Evolutionary conservation across 208 protist genomes (phyloP).

Genomic region (Tritrichomonas musculus): DNA sequence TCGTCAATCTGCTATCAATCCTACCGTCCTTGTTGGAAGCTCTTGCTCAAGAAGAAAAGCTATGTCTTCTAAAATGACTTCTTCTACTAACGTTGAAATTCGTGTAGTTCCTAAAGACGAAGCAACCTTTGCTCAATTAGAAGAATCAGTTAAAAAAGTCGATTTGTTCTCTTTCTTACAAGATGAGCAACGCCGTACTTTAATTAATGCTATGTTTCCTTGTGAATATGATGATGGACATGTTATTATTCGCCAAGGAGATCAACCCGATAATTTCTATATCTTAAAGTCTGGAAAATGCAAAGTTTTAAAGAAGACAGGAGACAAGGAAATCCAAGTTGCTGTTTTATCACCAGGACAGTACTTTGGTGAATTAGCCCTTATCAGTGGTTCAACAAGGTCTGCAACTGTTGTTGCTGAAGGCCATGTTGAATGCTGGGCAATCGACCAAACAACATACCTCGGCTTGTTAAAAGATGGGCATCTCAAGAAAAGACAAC

Average conservation of each 20-base stretch:
- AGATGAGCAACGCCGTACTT: neutral
- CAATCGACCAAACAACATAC: slow-evolving; percentile 23
- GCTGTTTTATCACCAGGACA: slow-evolving; percentile 19
- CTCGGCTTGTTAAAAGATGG: neutral
- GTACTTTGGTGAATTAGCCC: slow-evolving; percentile 49
- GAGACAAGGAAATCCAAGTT: neutral
- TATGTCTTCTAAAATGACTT: neutral
- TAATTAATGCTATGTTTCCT: neutral
- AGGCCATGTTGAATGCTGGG: neutral
- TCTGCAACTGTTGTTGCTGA: slow-evolving; percentile 44
- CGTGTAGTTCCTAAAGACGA: neutral
- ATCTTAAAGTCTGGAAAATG: slow-evolving; percentile 46
- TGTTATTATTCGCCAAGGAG: slow-evolving; percentile 52
- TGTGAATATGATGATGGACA: neutral
- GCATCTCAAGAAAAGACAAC: neutral
- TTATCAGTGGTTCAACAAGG: slow-evolving; percentile 40
- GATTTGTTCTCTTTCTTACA: neutral
- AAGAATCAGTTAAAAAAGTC: neutral
- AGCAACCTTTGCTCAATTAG: neutral
- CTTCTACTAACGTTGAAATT: neutral
- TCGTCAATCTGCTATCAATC: neutral
- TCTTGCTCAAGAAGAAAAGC: neutral
- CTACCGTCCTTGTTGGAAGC: neutral
- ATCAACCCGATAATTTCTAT: slow-evolving; percentile 59
- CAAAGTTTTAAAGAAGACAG: slow-evolving; percentile 34